Conservation (phyloP, 2,329 filamentous ascomycete genomes). For the Venturia oleaginea region DNA sequence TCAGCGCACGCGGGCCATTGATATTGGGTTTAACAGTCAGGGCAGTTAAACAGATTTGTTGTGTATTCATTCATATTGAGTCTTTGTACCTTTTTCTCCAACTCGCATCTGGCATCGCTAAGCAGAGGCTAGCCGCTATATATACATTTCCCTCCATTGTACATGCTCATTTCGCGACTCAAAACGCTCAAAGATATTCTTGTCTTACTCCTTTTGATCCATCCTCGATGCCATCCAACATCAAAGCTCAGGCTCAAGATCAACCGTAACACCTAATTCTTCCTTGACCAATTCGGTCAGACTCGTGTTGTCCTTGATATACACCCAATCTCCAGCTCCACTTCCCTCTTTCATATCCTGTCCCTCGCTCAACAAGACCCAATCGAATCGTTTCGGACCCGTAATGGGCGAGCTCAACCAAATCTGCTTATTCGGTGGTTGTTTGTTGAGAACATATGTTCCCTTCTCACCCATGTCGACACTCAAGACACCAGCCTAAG, state of each 20-base stretch:
- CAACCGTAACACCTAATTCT: slow-evolving; percentile 46
- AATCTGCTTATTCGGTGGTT: slow-evolving; percentile 93
- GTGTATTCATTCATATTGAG: background rate
- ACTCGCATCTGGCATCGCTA: background rate
- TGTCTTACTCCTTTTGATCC: background rate
- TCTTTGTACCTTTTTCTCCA: background rate
- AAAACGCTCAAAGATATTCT: background rate
- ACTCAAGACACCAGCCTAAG: slow-evolving; percentile 75
- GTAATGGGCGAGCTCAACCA: slow-evolving; percentile 90
- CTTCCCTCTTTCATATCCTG: slow-evolving; percentile 74
- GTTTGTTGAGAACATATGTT: slow-evolving; percentile 95
- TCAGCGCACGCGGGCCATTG: too few relatives aligned
- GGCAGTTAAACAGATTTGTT: too few relatives aligned
- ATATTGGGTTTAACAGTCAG: too few relatives aligned
- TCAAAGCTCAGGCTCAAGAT: slow-evolving; percentile 1
- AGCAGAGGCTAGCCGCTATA: background rate
- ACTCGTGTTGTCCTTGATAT: slow-evolving; percentile 70
- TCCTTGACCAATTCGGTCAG: slow-evolving; percentile 62
- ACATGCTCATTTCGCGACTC: background rate
- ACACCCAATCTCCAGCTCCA: slow-evolving; percentile 71
- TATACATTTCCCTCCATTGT: background rate
- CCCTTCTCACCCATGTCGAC: slow-evolving; percentile 61
- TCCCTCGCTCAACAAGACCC: slow-evolving; percentile 63
- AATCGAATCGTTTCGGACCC: slow-evolving; percentile 91
- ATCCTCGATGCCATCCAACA: background rate